These are phyloP conservation scores for Phallus indusiatus DNA, from an alignment of 768 basidiomycete genomes.

Conservation along the genomic window DNA sequence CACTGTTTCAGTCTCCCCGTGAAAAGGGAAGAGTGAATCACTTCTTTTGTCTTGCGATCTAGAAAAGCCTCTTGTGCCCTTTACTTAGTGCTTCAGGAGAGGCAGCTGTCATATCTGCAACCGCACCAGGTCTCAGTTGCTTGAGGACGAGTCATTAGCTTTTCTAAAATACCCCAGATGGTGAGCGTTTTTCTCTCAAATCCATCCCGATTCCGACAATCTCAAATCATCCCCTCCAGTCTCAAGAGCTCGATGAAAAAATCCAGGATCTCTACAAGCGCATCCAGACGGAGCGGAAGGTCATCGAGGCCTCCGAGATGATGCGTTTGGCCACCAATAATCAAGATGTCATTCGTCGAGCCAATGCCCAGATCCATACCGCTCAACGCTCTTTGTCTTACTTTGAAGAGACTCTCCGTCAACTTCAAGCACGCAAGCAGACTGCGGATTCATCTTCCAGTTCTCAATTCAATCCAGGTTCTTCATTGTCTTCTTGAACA, in stretches of 20 bases:
- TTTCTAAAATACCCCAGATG: no score
- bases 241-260: slow-evolving; percentile 67
- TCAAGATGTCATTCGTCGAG: slow-evolving; percentile 73
- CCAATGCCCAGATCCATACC: slow-evolving; percentile 80
- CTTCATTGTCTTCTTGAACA: not conserved
- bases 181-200: not conserved
- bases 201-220: not conserved
- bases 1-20: slow-evolving; percentile 7
- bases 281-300: slow-evolving; percentile 88
- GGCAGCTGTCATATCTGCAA: not conserved
- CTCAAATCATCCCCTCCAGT: slow-evolving; percentile 6
- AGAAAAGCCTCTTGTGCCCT: no score
- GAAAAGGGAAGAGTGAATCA: not conserved
- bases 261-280: slow-evolving; percentile 84
- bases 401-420: slow-evolving; percentile 77
- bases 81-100: not conserved
- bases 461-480: not conserved
- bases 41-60: not conserved
- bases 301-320: slow-evolving; percentile 74
- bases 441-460: not conserved
- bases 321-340: slow-evolving; percentile 78
- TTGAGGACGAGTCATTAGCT: no score
- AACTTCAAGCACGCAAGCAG: slow-evolving; percentile 72
- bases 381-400: slow-evolving; percentile 76
- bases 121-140: no score